A percentile compares a stretch with the other conserved stretches of the same genome.
Conservation (phyloP, 2,329 filamentous ascomycete species). For the Boeremia exigua region DNA sequence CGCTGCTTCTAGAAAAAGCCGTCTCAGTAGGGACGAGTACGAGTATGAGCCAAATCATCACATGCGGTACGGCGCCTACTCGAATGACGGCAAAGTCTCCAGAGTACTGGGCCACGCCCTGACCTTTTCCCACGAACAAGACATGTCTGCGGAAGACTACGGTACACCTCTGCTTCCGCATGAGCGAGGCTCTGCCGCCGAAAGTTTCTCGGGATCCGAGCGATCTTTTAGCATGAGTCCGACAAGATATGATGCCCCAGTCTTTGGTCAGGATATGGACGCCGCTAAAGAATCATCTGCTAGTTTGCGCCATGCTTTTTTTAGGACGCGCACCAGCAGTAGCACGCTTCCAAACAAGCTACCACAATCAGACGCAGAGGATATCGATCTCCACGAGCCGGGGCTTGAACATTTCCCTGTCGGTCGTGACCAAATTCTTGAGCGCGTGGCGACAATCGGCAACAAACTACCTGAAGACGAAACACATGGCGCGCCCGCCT, state of each 20-base stretch:
- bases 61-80: slow-evolving; percentile 12
- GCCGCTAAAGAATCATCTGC: slow-evolving; percentile 17
- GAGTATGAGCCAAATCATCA: slow-evolving; percentile 20
- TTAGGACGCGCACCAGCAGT: slow-evolving; percentile 28
- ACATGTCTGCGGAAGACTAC: slow-evolving; percentile 6
- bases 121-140: slow-evolving; percentile 18
- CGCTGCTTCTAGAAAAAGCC: slow-evolving; percentile 21
- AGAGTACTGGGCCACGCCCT: slow-evolving; percentile 12
- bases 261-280: slow-evolving; percentile 21
- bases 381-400: slow-evolving; percentile 34
- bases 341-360: slow-evolving; percentile 37
- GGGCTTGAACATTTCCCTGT: slow-evolving; percentile 40
- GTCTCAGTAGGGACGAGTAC: slow-evolving; percentile 15
- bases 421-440: slow-evolving; percentile 35
- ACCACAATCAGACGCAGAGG: slow-evolving; percentile 37
- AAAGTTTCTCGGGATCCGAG: slow-evolving; percentile 23
- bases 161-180: slow-evolving; percentile 32
- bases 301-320: slow-evolving; percentile 19
- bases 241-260: slow-evolving; percentile 8
- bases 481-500: slow-evolving; percentile 22
- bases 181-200: slow-evolving; percentile 23
- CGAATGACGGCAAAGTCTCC: slow-evolving; percentile 4
- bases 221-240: slow-evolving; percentile 18
- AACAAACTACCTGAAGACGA: slow-evolving; percentile 36
- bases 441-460: slow-evolving; percentile 37